A percentile compares a stretch with the other conserved stretches of the same genome.
Conservation (phyloP, 192 early-diverging fungal genomes). For the Coemansia pectinata region DNA sequence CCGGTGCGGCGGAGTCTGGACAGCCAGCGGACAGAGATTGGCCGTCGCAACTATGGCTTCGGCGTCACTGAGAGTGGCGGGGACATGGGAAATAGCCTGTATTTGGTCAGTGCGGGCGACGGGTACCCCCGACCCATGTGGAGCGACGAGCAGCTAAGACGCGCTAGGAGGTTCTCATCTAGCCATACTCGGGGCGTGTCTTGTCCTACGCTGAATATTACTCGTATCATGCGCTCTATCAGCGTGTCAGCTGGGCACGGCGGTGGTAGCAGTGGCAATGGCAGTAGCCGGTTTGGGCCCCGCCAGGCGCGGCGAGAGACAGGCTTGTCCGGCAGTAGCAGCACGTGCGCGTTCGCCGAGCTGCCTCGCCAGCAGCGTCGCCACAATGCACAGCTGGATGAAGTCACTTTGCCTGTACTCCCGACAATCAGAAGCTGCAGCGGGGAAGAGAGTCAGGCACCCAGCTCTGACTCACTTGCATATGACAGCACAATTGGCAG, state of each 20-base stretch:
- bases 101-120: not conserved
- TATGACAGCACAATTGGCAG: conserved; percentile 1
- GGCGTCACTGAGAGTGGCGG: conserved; percentile 4
- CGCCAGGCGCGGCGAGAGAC: conserved; percentile 9
- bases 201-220: conserved; percentile 48
- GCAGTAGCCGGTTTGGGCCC: conserved; percentile 6
- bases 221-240: conserved; percentile 52
- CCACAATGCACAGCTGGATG: not conserved
- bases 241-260: conserved; percentile 30
- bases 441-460: not conserved
- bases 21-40: conserved; percentile 34
- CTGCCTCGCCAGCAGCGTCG: not conserved
- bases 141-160: conserved; percentile 32
- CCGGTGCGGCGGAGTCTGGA: conserved; percentile 39
- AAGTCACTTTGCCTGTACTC: not conserved
- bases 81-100: conserved; percentile 8
- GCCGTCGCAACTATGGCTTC: conserved; percentile 6
- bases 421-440: conserved; percentile 4
- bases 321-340: not conserved
- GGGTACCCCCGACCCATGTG: conserved; percentile 15
- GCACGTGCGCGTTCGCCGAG: not conserved
- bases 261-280: conserved; percentile 20
- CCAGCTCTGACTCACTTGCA: not conserved
- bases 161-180: conserved; percentile 28
- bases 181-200: conserved; percentile 44